Evolutionary conservation across 495 filamentous ascomycete species (phyloP).

Genomic region (Penicillium pulvis): DNA sequence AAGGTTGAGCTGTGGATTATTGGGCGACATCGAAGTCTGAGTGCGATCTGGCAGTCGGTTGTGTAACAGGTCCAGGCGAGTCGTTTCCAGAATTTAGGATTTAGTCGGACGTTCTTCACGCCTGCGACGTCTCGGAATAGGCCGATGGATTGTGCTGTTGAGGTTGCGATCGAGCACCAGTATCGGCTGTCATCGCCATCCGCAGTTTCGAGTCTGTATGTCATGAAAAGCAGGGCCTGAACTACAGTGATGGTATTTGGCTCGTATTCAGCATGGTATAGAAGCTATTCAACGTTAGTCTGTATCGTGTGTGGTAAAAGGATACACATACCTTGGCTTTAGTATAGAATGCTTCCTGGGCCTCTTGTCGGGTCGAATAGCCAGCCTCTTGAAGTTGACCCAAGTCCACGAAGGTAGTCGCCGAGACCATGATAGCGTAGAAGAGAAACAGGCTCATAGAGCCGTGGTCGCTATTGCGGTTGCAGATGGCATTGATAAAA

Average conservation of each 20-base stretch:
- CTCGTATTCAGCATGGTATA: conserved; percentile 23
- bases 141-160: conserved; percentile 16
- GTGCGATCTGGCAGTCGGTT: conserved; percentile 19
- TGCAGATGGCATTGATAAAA: conserved; percentile 12
- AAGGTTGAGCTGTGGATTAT: conserved; percentile 15
- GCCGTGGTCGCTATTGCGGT: conserved; percentile 13
- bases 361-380: conserved; percentile 19
- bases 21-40: conserved; percentile 18
- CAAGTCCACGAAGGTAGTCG: conserved; percentile 22
- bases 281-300: conserved; percentile 16
- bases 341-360: conserved; percentile 20
- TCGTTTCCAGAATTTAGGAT: conserved; percentile 18
- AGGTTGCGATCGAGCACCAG: conserved; percentile 17
- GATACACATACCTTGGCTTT: conserved; percentile 19
- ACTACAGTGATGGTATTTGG: conserved; percentile 16
- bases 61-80: conserved; percentile 28
- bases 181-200: conserved; percentile 22
- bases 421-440: conserved; percentile 24
- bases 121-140: conserved; percentile 15
- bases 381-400: conserved; percentile 20
- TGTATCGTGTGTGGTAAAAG: background rate
- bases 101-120: conserved; percentile 2
- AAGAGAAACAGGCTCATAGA: conserved; percentile 24
- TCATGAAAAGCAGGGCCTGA: conserved; percentile 23
- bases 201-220: conserved; percentile 17